Conservation (phyloP, 2,329 filamentous ascomycete genomes). For the Exophiala oligosperma region DNA sequence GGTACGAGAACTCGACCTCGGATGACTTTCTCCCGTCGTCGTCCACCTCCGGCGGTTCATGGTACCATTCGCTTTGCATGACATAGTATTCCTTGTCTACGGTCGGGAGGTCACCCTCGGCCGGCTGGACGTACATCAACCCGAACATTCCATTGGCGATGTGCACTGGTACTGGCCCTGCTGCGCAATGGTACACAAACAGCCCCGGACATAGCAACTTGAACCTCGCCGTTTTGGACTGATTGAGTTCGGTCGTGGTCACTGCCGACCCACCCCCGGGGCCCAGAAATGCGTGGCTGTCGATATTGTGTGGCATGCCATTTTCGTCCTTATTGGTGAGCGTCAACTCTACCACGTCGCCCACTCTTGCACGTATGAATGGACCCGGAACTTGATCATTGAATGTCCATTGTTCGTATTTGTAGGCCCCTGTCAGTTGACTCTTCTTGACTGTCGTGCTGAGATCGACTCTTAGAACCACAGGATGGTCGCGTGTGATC, state of each 20-base stretch:
- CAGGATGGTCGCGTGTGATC: not conserved
- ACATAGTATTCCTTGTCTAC: not conserved
- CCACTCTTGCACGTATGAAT: not conserved
- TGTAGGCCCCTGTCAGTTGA: not conserved
- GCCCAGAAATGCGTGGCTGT: not conserved
- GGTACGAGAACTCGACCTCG: not conserved
- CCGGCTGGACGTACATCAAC: not conserved
- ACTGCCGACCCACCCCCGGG: not conserved
- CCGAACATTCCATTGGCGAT: not conserved
- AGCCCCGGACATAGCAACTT: not conserved
- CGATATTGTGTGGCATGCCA: not conserved
- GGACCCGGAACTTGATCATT: not conserved
- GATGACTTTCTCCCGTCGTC: not conserved
- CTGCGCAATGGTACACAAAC: not conserved
- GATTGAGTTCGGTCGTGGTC: not conserved
- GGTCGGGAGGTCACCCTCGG: not conserved
- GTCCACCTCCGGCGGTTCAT: not conserved
- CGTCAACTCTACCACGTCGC: not conserved
- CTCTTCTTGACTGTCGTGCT: not conserved
- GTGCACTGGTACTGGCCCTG: not conserved
- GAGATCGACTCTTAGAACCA: not conserved
- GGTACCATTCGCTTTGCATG: not conserved
- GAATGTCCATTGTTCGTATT: not conserved
- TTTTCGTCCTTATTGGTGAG: not conserved
- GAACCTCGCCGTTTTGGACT: not conserved